Percentiles rank a stretch among this genome's conserved stretches.
These are phyloP conservation scores for Magnolia sinica DNA, from an alignment of 164 flowering plant genomes.

Conservation along the genomic window DNA sequence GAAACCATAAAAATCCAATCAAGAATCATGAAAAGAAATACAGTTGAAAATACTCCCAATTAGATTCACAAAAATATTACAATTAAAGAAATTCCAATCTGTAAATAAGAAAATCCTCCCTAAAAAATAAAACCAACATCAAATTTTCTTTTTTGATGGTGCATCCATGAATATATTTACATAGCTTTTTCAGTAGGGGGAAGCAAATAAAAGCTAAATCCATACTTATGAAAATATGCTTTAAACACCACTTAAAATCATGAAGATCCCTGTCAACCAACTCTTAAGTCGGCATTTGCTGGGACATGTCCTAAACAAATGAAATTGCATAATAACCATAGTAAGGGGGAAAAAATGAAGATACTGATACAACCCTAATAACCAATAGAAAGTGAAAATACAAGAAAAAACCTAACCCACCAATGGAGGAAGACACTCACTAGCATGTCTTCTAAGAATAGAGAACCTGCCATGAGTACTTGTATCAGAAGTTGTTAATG, in stretches of 20 bases:
- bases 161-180: no score
- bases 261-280: conserved; percentile 77
- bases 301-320: conserved; percentile 57
- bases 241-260: conserved; percentile 76
- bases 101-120: background rate
- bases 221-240: conserved; percentile 80
- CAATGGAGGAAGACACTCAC: conserved; percentile 81
- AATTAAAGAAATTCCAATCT: background rate
- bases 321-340: background rate
- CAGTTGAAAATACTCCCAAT: background rate
- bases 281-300: conserved; percentile 71
- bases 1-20: no score
- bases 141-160: background rate
- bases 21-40: background rate
- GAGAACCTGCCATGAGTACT: conserved; percentile 98
- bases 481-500: conserved; percentile 88
- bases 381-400: background rate
- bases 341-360: background rate
- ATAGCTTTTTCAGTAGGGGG: background rate
- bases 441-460: conserved; percentile 87
- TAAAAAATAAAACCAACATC: background rate
- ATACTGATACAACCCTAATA: background rate
- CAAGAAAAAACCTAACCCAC: conserved; percentile 31
- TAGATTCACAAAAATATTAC: background rate
- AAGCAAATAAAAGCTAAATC: background rate